A percentile compares a stretch with the other conserved stretches of the same genome.
Evolutionary conservation across 2,329 filamentous ascomycete species (phyloP).

Genomic region (Septoria petroselini): DNA sequence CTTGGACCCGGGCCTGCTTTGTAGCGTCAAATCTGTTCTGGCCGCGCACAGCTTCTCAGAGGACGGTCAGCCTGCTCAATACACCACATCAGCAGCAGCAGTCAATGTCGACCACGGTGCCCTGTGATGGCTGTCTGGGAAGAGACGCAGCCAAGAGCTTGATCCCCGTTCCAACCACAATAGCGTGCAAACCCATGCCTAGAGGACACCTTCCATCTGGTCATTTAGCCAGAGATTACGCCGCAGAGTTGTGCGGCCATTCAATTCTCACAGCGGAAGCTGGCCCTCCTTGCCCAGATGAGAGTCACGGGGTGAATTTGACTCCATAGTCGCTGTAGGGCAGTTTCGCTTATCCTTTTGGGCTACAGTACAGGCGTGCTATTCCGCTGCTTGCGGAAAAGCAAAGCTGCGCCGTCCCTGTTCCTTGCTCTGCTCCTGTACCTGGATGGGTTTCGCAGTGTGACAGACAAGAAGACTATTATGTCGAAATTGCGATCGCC

Average conservation of each 20-base stretch:
- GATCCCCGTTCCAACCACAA: constrained; percentile 10
- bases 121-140: too few relatives aligned
- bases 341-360: background rate
- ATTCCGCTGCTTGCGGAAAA: background rate
- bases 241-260: background rate
- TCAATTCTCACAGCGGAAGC: background rate
- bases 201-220: constrained; percentile 4
- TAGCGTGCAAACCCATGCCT: constrained; percentile 3
- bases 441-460: too few relatives aligned
- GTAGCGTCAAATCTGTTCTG: too few relatives aligned
- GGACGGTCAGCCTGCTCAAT: too few relatives aligned
- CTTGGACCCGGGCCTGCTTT: too few relatives aligned
- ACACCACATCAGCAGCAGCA: too few relatives aligned
- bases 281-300: background rate
- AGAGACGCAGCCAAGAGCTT: background rate
- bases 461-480: too few relatives aligned
- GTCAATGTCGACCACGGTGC: too few relatives aligned
- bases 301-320: background rate
- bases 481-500: too few relatives aligned
- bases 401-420: background rate
- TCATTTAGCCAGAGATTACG: constrained; percentile 11
- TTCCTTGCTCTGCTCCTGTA: background rate
- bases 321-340: constrained; percentile 2
- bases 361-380: background rate
- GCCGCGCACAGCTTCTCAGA: too few relatives aligned